Percentiles rank a stretch among this genome's conserved stretches.
Conservation (phyloP, 495 filamentous ascomycete species). For the Venustampulla echinocandica region DNA sequence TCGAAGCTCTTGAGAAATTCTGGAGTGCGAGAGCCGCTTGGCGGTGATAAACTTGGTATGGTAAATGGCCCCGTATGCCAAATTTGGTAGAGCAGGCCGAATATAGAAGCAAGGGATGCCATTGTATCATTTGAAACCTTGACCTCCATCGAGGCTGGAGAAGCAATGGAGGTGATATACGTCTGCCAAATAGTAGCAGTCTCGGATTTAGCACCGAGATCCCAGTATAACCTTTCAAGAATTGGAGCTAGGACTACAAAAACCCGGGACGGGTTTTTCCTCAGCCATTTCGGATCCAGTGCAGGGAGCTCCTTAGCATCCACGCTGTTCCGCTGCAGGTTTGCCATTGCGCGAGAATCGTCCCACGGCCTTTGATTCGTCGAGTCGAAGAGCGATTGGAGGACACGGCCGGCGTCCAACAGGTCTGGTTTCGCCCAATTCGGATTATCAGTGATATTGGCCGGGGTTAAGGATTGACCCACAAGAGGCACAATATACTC, state of each 20-base stretch:
- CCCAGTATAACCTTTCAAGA: conserved; percentile 47
- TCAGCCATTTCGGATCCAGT: conserved; percentile 82
- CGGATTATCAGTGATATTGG: conserved; percentile 15
- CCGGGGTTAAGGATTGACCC: conserved; percentile 30
- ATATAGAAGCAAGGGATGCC: conserved; percentile 62
- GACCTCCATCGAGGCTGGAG: conserved; percentile 81
- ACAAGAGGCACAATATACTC: conserved; percentile 53
- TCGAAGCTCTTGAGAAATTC: conserved; percentile 53
- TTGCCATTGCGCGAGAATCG: conserved; percentile 56
- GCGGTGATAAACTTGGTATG: not conserved
- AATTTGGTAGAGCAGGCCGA: conserved; percentile 55
- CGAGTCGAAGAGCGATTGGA: conserved; percentile 61
- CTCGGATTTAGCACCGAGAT: conserved; percentile 33
- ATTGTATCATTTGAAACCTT: conserved; percentile 78
- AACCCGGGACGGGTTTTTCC: conserved; percentile 53
- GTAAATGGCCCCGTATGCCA: conserved; percentile 45
- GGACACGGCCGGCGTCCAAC: conserved; percentile 48
- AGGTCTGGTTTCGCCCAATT: conserved; percentile 31
- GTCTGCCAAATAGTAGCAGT: conserved; percentile 57
- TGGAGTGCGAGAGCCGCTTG: not conserved
- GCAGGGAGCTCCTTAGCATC: conserved; percentile 64
- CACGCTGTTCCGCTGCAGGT: conserved; percentile 30
- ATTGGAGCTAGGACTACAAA: conserved; percentile 56
- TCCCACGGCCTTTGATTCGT: conserved; percentile 60
- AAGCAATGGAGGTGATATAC: conserved; percentile 59